Percentiles rank a stretch among this genome's conserved stretches.
phyloP scores from a whole-genome alignment of 2,329 filamentous ascomycete genomes.

The Beauveria pseudobassiana region DNA sequence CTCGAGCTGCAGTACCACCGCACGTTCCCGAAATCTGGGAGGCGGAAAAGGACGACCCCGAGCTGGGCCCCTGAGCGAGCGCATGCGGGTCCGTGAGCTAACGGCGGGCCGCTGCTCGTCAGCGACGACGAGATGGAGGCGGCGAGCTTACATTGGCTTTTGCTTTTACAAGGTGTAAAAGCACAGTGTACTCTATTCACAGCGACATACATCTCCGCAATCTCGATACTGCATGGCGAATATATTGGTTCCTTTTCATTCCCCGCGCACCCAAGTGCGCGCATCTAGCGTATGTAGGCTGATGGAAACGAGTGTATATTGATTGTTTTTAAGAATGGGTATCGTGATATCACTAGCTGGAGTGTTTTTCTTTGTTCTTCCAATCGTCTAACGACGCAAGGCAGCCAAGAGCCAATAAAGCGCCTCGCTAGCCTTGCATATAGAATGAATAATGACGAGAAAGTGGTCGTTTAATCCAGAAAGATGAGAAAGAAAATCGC shows the following conservation, averaged over 20 bases:
- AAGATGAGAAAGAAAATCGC: not conserved
- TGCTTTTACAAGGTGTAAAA: constrained; percentile 88
- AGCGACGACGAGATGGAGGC: constrained; percentile 88
- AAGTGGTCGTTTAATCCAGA: not conserved
- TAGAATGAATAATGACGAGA: not conserved
- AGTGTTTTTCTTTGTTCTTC: not conserved
- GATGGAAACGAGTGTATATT: constrained; percentile 6
- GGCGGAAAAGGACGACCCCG: constrained; percentile 76
- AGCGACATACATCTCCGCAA: not conserved
- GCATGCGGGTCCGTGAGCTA: constrained; percentile 87
- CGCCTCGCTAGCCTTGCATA: not conserved
- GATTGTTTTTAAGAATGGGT: constrained; percentile 10
- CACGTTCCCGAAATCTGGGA: constrained; percentile 88
- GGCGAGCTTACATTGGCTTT: constrained; percentile 83
- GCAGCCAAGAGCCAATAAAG: not conserved
- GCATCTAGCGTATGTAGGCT: not conserved
- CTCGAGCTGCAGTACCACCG: constrained; percentile 92
- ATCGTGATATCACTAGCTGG: constrained; percentile 16
- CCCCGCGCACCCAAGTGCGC: too few species aligned
- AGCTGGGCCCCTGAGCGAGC: constrained; percentile 80
- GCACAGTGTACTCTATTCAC: not conserved
- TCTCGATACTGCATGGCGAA: not conserved
- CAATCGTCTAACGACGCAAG: not conserved
- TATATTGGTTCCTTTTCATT: not conserved
- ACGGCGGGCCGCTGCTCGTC: constrained; percentile 60